Conservation (phyloP, 2,329 filamentous ascomycete genomes). For the Epichloe coenophiala region DNA sequence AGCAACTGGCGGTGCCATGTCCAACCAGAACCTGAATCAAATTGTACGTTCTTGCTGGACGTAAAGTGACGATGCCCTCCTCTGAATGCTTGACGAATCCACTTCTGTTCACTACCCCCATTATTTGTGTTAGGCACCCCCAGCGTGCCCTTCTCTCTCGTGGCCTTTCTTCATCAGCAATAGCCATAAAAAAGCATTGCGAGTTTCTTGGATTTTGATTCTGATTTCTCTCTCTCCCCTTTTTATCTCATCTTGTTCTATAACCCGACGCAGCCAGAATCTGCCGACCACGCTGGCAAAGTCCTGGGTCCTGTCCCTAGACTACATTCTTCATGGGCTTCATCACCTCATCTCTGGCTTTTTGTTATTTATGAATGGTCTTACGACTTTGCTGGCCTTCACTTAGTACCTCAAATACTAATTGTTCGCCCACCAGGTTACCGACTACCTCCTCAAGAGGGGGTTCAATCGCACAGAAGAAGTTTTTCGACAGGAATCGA, state of each 20-base stretch:
- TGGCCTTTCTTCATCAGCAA: background rate
- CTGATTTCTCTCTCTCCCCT: background rate
- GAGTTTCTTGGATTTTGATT: no score
- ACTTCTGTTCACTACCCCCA: background rate
- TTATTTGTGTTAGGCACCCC: background rate
- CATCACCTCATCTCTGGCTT: background rate
- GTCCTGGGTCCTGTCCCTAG: background rate
- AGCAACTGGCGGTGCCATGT: slow-evolving; percentile 33
- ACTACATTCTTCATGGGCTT: background rate
- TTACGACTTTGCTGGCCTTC: background rate
- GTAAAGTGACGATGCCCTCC: background rate
- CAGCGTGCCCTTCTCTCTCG: background rate
- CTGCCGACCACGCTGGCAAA: no score
- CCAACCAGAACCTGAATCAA: slow-evolving; percentile 84
- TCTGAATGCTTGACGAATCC: slow-evolving; percentile 8
- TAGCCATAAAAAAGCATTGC: background rate
- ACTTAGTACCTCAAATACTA: slow-evolving; percentile 3
- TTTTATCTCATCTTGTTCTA: background rate
- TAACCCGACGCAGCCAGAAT: background rate
- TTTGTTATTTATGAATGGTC: background rate
- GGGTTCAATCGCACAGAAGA: slow-evolving; percentile 89
- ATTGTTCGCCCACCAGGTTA: slow-evolving; percentile 37
- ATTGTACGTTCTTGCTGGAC: slow-evolving; percentile 52
- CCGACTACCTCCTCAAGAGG: slow-evolving; percentile 91
- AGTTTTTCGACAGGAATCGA: slow-evolving; percentile 81